Percentiles rank a stretch among this genome's conserved stretches.
These are phyloP conservation scores for Coriolopsis trogii DNA, from an alignment of 1,284 basidiomycete genomes.

Conservation along the genomic window DNA sequence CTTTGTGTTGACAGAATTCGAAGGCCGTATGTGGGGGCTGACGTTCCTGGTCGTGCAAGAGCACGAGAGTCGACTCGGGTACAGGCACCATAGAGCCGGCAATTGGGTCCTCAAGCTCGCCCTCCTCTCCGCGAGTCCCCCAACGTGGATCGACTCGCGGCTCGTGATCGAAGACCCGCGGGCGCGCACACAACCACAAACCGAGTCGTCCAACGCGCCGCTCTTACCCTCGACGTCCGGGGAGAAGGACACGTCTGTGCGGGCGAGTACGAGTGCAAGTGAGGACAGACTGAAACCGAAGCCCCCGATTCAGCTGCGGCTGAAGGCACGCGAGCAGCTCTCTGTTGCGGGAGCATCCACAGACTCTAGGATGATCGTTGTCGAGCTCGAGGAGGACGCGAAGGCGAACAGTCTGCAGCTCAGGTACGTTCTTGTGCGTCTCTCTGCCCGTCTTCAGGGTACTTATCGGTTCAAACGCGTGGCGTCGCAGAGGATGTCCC, in stretches of 20 bases:
- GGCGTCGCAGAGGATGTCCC: no score
- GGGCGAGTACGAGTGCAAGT: no score
- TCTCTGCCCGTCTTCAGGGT: no score
- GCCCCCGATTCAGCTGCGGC: conserved; percentile 43
- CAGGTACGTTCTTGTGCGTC: no score
- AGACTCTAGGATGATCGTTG: conserved; percentile 35
- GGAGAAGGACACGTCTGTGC: neutral
- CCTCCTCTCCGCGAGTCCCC: conserved; percentile 59
- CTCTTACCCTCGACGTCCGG: neutral
- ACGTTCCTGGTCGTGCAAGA: conserved; percentile 4
- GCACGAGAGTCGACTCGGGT: conserved; percentile 22
- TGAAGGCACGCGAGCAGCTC: conserved; percentile 40
- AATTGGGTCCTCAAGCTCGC: conserved; percentile 59
- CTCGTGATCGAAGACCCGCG: conserved; percentile 53
- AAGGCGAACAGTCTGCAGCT: conserved; percentile 56
- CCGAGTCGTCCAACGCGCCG: neutral
- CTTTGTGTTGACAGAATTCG: neutral
- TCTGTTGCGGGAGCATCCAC: conserved; percentile 16
- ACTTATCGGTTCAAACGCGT: no score
- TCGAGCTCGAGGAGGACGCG: conserved; percentile 47
- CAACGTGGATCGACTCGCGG: conserved; percentile 60
- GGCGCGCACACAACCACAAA: neutral
- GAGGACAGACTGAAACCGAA: conserved; percentile 27
- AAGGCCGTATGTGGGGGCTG: neutral
- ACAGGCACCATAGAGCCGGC: conserved; percentile 35